These are phyloP conservation scores for Tetrapyrgos nigripes DNA, from an alignment of 1,284 basidiomycete species.

Conservation along the genomic window DNA sequence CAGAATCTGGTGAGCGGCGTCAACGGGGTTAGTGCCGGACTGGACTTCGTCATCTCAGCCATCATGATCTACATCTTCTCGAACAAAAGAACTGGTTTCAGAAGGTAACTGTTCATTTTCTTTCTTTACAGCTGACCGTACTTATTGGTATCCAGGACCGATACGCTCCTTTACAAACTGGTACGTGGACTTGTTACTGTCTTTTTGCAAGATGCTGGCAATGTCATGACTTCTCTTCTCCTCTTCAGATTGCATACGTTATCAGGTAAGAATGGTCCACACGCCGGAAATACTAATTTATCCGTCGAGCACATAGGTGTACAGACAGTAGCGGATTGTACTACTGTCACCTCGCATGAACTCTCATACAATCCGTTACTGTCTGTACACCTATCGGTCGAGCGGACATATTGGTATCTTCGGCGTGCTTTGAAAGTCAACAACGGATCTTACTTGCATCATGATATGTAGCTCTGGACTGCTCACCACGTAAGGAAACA, in stretches of 20 bases:
- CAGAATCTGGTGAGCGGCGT: neutral
- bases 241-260: neutral
- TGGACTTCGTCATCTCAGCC: neutral
- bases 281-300: too few relatives aligned
- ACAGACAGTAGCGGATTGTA: too few relatives aligned
- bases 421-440: too few relatives aligned
- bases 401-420: too few relatives aligned
- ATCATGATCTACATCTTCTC: neutral
- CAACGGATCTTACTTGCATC: too few relatives aligned
- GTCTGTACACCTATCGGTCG: too few relatives aligned
- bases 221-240: too few relatives aligned
- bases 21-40: neutral
- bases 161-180: neutral
- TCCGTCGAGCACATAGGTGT: too few relatives aligned
- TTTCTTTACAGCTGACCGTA: too few relatives aligned
- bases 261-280: neutral
- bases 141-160: neutral
- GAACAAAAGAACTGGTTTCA: neutral
- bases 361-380: too few relatives aligned
- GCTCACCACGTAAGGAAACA: neutral
- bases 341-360: too few relatives aligned
- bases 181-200: neutral
- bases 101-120: too few relatives aligned
- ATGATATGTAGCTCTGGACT: neutral
- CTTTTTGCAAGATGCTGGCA: neutral